Base-by-base conservation (phyloP, 257 asterid species). In the Ilex aquifolium region DNA sequence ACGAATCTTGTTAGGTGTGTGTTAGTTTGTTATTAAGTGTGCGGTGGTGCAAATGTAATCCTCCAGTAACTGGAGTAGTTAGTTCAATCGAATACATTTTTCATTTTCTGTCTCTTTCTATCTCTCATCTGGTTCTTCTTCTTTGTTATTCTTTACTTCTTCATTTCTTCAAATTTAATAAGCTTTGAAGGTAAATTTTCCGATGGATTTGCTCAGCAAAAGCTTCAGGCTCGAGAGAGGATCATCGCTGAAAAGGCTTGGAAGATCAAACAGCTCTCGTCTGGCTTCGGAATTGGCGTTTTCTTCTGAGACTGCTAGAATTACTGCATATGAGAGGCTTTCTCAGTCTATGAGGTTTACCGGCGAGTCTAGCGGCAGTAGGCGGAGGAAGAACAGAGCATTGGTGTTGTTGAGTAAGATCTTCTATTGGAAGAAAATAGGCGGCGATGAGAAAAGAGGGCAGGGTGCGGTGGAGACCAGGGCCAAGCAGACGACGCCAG, bases 291-390 rank as follows among this genome's bases (percentile, higher is more conserved):
- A 70, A 17, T 61, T 57, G 15, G 68, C 7, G 57, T 36, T 59
- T 2, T 21, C 27, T 21, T 62, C 62, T 1, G 69, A 61, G 54
- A 40, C 46, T 50, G 65, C 78, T 6, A 67, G 49, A 29, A 56
- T 62, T 57, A 44, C 56, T 1, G 50, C 17, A 4, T 69, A 72
- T 27, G 70, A 75, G 44, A 69, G 64, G 61, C 65, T 72, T 55
- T 72, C 81, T 0, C 56, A 62, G 49, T 76, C 84, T 50, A 69
- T 60, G 74, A 63, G 76, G 46, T 13, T 74, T 17, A 32, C 55
- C 6, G 55, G 50, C 4, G 30, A n/a, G 27, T 67, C 50, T 1
- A 49, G 55, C 10, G 16, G 44, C 1, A n/a, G 50, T 29, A 56
- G 54, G 17, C 16, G 48, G 49, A 63, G 29, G n/a, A 69, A 46